phyloP scores from a whole-genome alignment of 2,329 filamentous ascomycete genomes.

The Ustilaginoidea virens region DNA sequence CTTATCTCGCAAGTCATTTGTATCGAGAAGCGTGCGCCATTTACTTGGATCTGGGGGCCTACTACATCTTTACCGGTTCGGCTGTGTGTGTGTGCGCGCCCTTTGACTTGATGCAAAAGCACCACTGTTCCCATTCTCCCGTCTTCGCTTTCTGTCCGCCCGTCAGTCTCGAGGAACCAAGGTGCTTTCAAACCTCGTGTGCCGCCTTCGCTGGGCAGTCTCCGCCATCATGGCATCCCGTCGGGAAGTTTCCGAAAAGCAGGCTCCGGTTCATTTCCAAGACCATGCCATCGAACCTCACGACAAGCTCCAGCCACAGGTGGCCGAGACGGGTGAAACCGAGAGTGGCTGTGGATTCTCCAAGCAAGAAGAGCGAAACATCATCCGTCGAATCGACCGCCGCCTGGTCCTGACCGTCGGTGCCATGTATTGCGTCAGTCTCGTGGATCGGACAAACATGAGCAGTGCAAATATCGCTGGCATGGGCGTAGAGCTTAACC shows the following conservation, averaged over 20 bases:
- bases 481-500: constrained; percentile 30
- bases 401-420: constrained; percentile 47
- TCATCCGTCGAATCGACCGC: constrained; percentile 56
- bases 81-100: too few species aligned
- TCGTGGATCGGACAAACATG: constrained; percentile 71
- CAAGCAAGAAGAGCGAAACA: constrained; percentile 45
- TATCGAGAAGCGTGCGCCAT: too few species aligned
- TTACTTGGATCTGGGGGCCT: too few species aligned
- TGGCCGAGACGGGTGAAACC: constrained; percentile 31
- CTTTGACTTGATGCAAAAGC: too few species aligned
- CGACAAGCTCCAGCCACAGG: constrained; percentile 10
- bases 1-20: too few species aligned
- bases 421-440: constrained; percentile 54
- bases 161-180: too few species aligned
- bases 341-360: constrained; percentile 32
- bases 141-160: too few species aligned
- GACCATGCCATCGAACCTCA: constrained; percentile 11
- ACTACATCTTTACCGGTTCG: too few species aligned
- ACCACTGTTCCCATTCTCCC: too few species aligned
- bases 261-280: constrained; percentile 9
- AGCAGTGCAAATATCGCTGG: constrained; percentile 59
- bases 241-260: constrained; percentile 10
- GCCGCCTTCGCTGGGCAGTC: background rate
- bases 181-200: background rate
- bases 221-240: constrained; percentile 10